Evolutionary conservation across 1,139 yeast species (phyloP).

Genomic region (Hansenula lynferdii): DNA sequence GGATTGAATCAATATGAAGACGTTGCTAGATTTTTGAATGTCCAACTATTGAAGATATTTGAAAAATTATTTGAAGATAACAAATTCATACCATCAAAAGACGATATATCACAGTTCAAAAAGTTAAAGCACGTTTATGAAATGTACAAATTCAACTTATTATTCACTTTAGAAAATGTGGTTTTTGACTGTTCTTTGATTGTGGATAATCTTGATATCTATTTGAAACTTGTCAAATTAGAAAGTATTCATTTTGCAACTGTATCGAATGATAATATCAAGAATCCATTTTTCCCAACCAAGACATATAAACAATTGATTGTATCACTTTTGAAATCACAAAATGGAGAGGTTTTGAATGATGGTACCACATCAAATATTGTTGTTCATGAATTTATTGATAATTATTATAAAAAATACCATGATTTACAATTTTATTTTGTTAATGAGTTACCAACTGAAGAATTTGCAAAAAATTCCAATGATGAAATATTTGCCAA

Average conservation of each 20-base stretch:
- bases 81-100: slow-evolving; percentile 36
- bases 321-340: slow-evolving; percentile 37
- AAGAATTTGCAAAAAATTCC: slow-evolving; percentile 17
- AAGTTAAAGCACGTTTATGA: slow-evolving; percentile 66
- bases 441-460: slow-evolving; percentile 35
- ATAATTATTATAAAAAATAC: slow-evolving; percentile 44
- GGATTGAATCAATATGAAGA: slow-evolving; percentile 14
- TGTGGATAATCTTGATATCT: slow-evolving; percentile 58
- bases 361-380: slow-evolving; percentile 52
- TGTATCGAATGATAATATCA: slow-evolving; percentile 36
- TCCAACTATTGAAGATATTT: slow-evolving; percentile 53
- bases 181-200: slow-evolving; percentile 31
- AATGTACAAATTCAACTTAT: slow-evolving; percentile 43
- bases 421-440: slow-evolving; percentile 71
- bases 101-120: slow-evolving; percentile 41
- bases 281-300: slow-evolving; percentile 59
- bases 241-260: slow-evolving; percentile 51
- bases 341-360: slow-evolving; percentile 31
- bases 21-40: slow-evolving; percentile 44
- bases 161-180: slow-evolving; percentile 36
- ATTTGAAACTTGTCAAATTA: slow-evolving; percentile 54
- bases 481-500: slow-evolving; percentile 24
- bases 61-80: slow-evolving; percentile 48
- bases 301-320: slow-evolving; percentile 47
- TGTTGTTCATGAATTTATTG: slow-evolving; percentile 55